Evolutionary conservation across 768 basidiomycete genomes (phyloP).

Genomic region (Trametes villosa): DNA sequence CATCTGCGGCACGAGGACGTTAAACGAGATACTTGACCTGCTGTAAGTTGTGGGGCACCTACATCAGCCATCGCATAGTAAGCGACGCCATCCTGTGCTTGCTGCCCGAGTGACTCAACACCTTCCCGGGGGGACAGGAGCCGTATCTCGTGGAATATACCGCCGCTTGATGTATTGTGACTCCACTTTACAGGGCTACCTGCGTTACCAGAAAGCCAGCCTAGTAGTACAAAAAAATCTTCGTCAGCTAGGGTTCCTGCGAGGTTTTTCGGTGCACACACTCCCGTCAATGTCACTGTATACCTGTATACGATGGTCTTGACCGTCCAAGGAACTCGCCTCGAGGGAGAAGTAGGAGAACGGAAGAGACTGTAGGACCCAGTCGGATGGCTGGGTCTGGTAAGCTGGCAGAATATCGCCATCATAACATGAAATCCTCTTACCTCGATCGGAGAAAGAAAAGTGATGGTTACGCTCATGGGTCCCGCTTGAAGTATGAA

Average conservation of each 20-base stretch:
- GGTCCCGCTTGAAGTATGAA: constrained; percentile 39
- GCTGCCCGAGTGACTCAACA: constrained; percentile 2
- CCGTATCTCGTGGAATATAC: constrained; percentile 19
- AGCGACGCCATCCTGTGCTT: constrained; percentile 20
- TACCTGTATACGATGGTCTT: constrained; percentile 39
- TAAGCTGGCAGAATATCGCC: not conserved
- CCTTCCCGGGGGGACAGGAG: constrained; percentile 1
- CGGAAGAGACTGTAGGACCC: constrained; percentile 44
- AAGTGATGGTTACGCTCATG: constrained; percentile 42
- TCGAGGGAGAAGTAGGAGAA: constrained; percentile 43
- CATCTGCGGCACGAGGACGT: not conserved
- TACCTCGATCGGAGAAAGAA: constrained; percentile 46
- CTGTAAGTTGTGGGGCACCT: not conserved
- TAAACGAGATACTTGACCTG: not conserved
- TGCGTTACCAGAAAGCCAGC: constrained; percentile 21
- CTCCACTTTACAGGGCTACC: constrained; percentile 13
- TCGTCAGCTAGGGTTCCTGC: too few species aligned
- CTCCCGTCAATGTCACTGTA: constrained; percentile 46
- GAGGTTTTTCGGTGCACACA: too few species aligned
- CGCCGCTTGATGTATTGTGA: constrained; percentile 1
- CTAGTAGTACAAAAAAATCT: too few species aligned
- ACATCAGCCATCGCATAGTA: constrained; percentile 22
- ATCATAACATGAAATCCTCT: not conserved
- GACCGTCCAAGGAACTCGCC: constrained; percentile 37
- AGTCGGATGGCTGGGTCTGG: constrained; percentile 37